Evolutionary conservation across 805 yeast species (phyloP), one percentile per base, ranked within the genome.

Genomic region (Ogataea parapolymorpha): DNA sequence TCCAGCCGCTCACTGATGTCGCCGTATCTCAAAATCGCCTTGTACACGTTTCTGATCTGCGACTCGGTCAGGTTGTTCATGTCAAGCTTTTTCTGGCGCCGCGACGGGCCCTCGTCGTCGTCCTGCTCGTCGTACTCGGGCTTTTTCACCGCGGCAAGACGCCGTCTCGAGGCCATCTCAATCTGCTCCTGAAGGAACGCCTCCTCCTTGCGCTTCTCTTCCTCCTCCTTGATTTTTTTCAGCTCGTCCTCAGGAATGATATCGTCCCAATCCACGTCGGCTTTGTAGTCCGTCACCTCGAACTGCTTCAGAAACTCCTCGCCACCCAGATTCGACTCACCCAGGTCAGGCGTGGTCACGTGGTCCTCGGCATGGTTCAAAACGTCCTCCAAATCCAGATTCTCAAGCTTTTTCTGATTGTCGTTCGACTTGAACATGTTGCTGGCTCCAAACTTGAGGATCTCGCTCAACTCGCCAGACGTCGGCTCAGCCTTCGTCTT

Each of bases 201-300:
- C 49, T 91, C 97, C 51, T 93, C 97, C 32, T 82, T 76, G 37
- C 85, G 75, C 60, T 80, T 83, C 71, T 84, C 82, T 60, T 93
- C 99, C 41, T 89, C 95, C 49, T 85, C 95, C 61, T 93, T 93
- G 54, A 93, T 72, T 60, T 85, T 87, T 45, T 80, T 75, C 49
- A 95, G 71, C 62, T 93, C 99, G 32, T 86, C 95, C 50, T 87
- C 90, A 0, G 99, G 99, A 55, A 93, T 93, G 53, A 93, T 93
- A 63, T 93, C 99, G 67, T 93, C 98, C 99, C 99, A 93, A 49
- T 89, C 95, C 46, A 91, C 89, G 62, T 91, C 96, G 1, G 99
- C 98, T 68, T 93, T 93, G 63, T 90, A 95, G 61, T 93, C 99
- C 0, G 99, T 93, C 39, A 93, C 99, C 65, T 93, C 99, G 62